Evolutionary conservation across 2,329 filamentous ascomycete species (phyloP).

Genomic region (Raffaelea albimanens): DNA sequence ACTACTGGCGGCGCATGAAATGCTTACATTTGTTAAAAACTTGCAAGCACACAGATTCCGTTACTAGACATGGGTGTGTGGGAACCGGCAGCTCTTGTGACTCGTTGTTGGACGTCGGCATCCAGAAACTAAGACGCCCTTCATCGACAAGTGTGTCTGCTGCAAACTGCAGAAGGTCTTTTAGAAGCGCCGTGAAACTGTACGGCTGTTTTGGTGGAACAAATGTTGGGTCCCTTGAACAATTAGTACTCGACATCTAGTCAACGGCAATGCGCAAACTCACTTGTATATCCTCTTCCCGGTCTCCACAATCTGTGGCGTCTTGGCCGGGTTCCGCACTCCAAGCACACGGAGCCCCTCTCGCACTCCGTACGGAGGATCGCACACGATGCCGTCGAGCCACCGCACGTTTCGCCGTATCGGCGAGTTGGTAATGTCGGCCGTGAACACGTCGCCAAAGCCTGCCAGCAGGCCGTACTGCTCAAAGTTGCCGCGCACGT

Average conservation of each 20-base stretch:
- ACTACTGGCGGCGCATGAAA: no score
- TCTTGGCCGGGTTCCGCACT: slow-evolving; percentile 55
- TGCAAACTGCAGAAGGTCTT: slow-evolving; percentile 81
- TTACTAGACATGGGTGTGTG: slow-evolving; percentile 62
- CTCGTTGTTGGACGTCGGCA: slow-evolving; percentile 81
- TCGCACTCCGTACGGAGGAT: slow-evolving; percentile 90
- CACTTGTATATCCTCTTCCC: slow-evolving; percentile 62
- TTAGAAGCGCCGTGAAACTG: slow-evolving; percentile 80
- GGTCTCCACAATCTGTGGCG: slow-evolving; percentile 53
- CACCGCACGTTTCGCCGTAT: slow-evolving; percentile 43
- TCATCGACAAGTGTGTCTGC: slow-evolving; percentile 64
- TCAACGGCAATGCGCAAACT: slow-evolving; percentile 19
- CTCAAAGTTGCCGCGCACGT: slow-evolving; percentile 62
- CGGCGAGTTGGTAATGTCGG: slow-evolving; percentile 83
- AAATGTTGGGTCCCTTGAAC: slow-evolving; percentile 42
- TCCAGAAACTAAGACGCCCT: slow-evolving; percentile 88
- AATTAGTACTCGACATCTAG: not conserved
- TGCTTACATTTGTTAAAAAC: slow-evolving; percentile 79
- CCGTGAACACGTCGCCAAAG: slow-evolving; percentile 71
- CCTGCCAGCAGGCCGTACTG: slow-evolving; percentile 64
- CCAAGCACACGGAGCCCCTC: slow-evolving; percentile 88
- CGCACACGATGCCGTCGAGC: slow-evolving; percentile 87
- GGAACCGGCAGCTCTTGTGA: slow-evolving; percentile 70
- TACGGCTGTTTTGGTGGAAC: slow-evolving; percentile 87
- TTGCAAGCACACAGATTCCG: slow-evolving; percentile 72